These are phyloP conservation scores for Chrysanthemum seticuspe DNA, from an alignment of 129 eudicot genomes.

Conservation along the genomic window DNA sequence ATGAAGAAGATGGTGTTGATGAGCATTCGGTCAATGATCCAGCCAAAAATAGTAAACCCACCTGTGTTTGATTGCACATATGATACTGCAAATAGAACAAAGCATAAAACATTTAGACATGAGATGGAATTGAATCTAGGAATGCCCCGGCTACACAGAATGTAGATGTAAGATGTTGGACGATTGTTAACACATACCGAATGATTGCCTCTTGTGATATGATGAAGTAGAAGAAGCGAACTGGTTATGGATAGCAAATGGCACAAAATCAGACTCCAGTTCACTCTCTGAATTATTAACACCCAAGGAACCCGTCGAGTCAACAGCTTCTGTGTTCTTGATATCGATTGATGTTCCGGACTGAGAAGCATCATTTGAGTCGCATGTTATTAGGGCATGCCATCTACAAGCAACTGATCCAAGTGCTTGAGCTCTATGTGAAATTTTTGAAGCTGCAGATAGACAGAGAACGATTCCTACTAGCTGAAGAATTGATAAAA, in stretches of 20 bases:
- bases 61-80: conserved; percentile 68
- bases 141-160: neutral
- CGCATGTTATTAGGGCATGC: conserved; percentile 58
- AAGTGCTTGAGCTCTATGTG: conserved; percentile 63
- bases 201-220: conserved; percentile 58
- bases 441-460: conserved; percentile 69
- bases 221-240: conserved; percentile 51
- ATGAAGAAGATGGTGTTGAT: conserved; percentile 61
- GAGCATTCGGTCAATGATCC: conserved; percentile 60
- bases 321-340: conserved; percentile 10
- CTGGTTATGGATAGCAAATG: conserved; percentile 32
- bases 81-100: conserved; percentile 40
- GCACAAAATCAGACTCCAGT: conserved; percentile 45
- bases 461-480: conserved; percentile 60
- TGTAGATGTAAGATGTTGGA: neutral
- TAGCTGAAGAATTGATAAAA: conserved; percentile 55
- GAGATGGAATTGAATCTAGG: neutral
- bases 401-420: conserved; percentile 60
- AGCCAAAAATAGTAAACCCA: conserved; percentile 64
- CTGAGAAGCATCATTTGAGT: conserved; percentile 39
- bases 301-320: neutral
- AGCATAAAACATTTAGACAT: neutral
- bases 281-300: conserved; percentile 49
- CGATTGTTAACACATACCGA: conserved; percentile 38
- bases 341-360: conserved; percentile 31